Evolutionary conservation across 164 flowering plant species (phyloP).

Genomic region (Vitis rotundifolia): DNA sequence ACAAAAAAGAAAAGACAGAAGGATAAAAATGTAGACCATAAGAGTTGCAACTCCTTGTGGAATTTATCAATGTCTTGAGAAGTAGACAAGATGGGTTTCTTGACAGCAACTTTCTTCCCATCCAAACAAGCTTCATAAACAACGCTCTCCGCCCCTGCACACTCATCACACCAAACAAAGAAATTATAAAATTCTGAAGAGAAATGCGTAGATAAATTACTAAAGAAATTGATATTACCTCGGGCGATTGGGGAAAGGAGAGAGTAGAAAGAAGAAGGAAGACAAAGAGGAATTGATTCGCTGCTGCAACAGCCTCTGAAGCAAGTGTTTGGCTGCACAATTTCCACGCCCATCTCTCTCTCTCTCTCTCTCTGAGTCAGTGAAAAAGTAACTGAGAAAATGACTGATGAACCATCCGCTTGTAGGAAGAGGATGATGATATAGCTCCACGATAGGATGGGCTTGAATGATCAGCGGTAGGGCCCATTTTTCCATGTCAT

Average conservation of each 20-base stretch:
- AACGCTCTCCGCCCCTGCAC: slow-evolving; percentile 80
- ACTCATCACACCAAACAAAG: not conserved
- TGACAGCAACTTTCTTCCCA: slow-evolving; percentile 73
- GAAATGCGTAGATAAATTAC: not conserved
- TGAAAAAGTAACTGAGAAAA: too few species aligned
- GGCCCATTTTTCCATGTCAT: too few species aligned
- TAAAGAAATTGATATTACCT: slow-evolving; percentile 32
- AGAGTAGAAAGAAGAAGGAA: slow-evolving; percentile 65
- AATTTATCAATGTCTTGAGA: slow-evolving; percentile 74
- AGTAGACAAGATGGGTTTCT: slow-evolving; percentile 79
- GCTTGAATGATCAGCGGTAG: too few species aligned
- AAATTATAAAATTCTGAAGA: not conserved
- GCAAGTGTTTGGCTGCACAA: slow-evolving; percentile 77
- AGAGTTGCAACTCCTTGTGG: slow-evolving; percentile 72
- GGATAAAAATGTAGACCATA: slow-evolving; percentile 52
- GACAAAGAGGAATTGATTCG: slow-evolving; percentile 73
- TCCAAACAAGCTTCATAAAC: slow-evolving; percentile 72
- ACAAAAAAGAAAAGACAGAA: not conserved
- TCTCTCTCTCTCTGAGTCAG: slow-evolving; percentile 12
- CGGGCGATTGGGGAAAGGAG: slow-evolving; percentile 72
- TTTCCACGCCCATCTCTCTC: slow-evolving; percentile 49
- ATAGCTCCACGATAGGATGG: too few species aligned
- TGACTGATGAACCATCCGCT: too few species aligned
- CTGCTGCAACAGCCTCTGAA: slow-evolving; percentile 86
- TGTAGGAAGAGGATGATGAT: too few species aligned